phyloP scores from a whole-genome alignment of 305 asterid species.

The Salvia sclarea region DNA sequence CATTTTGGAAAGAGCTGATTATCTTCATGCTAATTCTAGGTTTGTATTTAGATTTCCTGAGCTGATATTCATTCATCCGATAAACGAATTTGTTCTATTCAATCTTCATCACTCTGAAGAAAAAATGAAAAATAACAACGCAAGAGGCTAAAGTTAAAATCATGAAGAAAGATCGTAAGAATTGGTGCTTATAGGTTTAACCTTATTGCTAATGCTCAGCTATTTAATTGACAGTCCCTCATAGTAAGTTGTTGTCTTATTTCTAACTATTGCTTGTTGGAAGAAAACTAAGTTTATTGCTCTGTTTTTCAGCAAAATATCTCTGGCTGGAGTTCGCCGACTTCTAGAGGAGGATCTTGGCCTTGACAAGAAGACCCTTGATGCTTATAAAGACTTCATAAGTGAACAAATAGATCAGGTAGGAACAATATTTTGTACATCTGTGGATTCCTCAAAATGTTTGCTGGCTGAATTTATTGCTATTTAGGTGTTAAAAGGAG shows the following conservation, averaged over 20 bases:
- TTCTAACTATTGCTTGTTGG: background rate
- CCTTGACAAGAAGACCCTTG: slow-evolving; percentile 64
- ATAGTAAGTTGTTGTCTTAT: slow-evolving; percentile 16
- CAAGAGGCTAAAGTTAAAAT: background rate
- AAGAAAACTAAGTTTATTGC: slow-evolving; percentile 22
- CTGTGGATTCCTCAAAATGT: slow-evolving; percentile 22
- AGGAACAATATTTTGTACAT: slow-evolving; percentile 20
- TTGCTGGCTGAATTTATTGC: slow-evolving; percentile 10
- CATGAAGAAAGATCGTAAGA: slow-evolving; percentile 17
- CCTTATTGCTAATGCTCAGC: slow-evolving; percentile 13
- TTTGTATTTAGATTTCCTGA: slow-evolving; percentile 40
- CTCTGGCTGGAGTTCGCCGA: slow-evolving; percentile 77
- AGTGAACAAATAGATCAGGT: slow-evolving; percentile 71
- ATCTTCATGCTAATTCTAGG: slow-evolving; percentile 72
- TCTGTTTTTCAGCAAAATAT: slow-evolving; percentile 53
- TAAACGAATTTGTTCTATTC: slow-evolving; percentile 17
- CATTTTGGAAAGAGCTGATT: slow-evolving; percentile 67
- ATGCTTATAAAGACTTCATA: slow-evolving; percentile 75
- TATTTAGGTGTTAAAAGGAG: slow-evolving; percentile 54
- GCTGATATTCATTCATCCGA: slow-evolving; percentile 16
- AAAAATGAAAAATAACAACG: background rate
- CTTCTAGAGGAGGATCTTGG: slow-evolving; percentile 87
- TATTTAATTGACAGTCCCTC: slow-evolving; percentile 5
- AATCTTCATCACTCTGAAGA: slow-evolving; percentile 12
- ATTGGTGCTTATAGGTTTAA: background rate